Evolutionary conservation across 2,329 filamentous ascomycete species (phyloP).

Genomic region (Clonostachys solani): DNA sequence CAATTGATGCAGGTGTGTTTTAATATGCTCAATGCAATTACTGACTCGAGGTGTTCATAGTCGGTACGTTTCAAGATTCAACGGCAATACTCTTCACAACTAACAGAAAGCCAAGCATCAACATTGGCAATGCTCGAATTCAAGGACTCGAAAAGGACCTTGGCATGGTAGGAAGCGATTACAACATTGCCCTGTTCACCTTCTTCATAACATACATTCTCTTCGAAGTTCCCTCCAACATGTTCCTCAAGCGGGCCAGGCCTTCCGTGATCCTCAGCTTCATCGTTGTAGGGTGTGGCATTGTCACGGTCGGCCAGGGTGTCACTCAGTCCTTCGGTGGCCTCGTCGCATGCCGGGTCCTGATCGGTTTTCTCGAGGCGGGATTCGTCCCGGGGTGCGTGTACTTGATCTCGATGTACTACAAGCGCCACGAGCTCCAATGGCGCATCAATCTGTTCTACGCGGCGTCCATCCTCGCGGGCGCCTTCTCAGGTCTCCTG

Average conservation of each 20-base stretch:
- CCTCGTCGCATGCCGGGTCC: slow-evolving; percentile 26
- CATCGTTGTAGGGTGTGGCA: slow-evolving; percentile 33
- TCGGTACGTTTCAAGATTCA: too few relatives aligned
- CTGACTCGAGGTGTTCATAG: too few relatives aligned
- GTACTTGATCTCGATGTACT: slow-evolving; percentile 20
- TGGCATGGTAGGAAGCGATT: slow-evolving; percentile 31
- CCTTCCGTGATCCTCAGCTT: slow-evolving; percentile 29
- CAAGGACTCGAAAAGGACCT: slow-evolving; percentile 36
- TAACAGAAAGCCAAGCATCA: slow-evolving; percentile 27
- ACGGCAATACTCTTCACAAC: too few relatives aligned
- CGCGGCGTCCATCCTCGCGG: slow-evolving; percentile 24
- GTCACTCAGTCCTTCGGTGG: slow-evolving; percentile 24
- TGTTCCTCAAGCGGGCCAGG: slow-evolving; percentile 34
- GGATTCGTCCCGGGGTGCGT: slow-evolving; percentile 29
- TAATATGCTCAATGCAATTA: too few relatives aligned
- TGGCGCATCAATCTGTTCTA: slow-evolving; percentile 26
- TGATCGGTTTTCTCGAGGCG: slow-evolving; percentile 34
- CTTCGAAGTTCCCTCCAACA: slow-evolving; percentile 40
- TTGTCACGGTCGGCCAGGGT: slow-evolving; percentile 30
- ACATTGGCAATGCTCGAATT: slow-evolving; percentile 42
- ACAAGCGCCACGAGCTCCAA: slow-evolving; percentile 19
- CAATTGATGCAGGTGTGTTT: too few relatives aligned
- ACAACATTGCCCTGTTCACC: slow-evolving; percentile 35
- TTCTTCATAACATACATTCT: slow-evolving; percentile 36
- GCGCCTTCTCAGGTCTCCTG: slow-evolving; percentile 39